Conservation (phyloP, 73 alveolate species). For the Uronychia binucleata region DNA sequence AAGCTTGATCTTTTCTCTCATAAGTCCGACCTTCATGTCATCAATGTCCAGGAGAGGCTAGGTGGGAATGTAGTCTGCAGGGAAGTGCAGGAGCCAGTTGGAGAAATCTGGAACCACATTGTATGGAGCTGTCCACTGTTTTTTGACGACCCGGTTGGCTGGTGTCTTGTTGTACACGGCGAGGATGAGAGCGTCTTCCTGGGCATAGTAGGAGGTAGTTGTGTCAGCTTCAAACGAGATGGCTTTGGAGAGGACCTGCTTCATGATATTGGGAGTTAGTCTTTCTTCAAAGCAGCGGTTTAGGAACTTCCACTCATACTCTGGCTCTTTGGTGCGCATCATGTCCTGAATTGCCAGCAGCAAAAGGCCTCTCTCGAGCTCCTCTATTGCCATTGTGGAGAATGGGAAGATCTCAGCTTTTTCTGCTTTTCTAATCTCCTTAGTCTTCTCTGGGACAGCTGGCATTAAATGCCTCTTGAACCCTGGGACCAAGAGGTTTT, state of each 20-base stretch:
- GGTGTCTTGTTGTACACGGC: slow-evolving; percentile 71
- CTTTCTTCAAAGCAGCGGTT: slow-evolving; percentile 78
- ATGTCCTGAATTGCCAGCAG: slow-evolving; percentile 63
- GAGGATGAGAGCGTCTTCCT: slow-evolving; percentile 80
- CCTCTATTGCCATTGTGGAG: slow-evolving; percentile 70
- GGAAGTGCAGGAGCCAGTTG: slow-evolving; percentile 70
- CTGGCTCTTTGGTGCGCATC: slow-evolving; percentile 64
- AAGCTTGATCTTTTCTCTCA: slow-evolving; percentile 27
- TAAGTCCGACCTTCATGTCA: slow-evolving; percentile 46
- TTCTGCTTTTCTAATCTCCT: slow-evolving; percentile 75
- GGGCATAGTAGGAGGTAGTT: slow-evolving; percentile 64
- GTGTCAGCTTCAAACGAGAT: slow-evolving; percentile 76
- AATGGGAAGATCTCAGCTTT: slow-evolving; percentile 79
- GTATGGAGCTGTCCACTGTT: slow-evolving; percentile 86
- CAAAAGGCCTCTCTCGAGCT: slow-evolving; percentile 79
- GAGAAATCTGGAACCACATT: slow-evolving; percentile 85
- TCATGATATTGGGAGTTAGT: slow-evolving; percentile 54
- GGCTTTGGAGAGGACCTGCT: slow-evolving; percentile 68
- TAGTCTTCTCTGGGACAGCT: slow-evolving; percentile 73
- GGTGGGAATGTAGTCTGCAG: slow-evolving; percentile 32
- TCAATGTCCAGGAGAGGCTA: slow-evolving; percentile 22
- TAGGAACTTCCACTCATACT: slow-evolving; percentile 67
- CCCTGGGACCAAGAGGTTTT: slow-evolving; percentile 79
- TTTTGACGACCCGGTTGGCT: slow-evolving; percentile 48
- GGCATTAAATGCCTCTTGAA: slow-evolving; percentile 85